phyloP scores from a whole-genome alignment of 495 filamentous ascomycete species.

The Podospora appendiculata region DNA sequence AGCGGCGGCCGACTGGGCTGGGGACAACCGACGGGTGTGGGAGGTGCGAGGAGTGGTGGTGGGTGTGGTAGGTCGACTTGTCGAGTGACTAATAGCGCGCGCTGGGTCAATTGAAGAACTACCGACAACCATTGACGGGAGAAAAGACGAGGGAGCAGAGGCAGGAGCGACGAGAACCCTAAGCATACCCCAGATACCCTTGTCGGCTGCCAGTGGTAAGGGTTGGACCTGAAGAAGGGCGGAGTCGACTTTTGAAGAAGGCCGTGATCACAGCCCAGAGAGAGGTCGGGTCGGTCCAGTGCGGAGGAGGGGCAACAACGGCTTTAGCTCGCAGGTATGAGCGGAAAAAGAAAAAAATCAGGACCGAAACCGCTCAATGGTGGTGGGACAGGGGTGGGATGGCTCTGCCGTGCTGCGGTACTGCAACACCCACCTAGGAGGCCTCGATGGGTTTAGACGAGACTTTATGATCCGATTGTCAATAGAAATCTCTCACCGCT shows the following conservation, averaged over 20 bases:
- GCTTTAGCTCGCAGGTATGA: neutral
- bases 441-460: too few relatives aligned
- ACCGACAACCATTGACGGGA: constrained; percentile 18
- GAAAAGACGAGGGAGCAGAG: constrained; percentile 5
- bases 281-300: constrained; percentile 8
- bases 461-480: too few relatives aligned
- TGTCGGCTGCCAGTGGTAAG: constrained; percentile 15
- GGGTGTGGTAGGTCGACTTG: neutral
- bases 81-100: neutral
- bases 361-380: constrained; percentile 27
- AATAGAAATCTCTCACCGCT: too few relatives aligned
- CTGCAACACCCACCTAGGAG: too few relatives aligned
- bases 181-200: constrained; percentile 11
- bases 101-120: constrained; percentile 13
- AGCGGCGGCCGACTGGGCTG: neutral
- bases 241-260: constrained; percentile 9
- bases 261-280: constrained; percentile 6
- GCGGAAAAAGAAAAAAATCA: constrained; percentile 20
- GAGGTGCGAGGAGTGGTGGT: too few relatives aligned
- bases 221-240: constrained; percentile 8
- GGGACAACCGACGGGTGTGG: too few relatives aligned
- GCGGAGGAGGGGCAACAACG: constrained; percentile 21
- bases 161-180: constrained; percentile 11
- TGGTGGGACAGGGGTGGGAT: neutral
- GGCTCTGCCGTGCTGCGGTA: too few relatives aligned